Conservation (phyloP, 1,284 basidiomycete genomes). For the Ustilago curta region DNA sequence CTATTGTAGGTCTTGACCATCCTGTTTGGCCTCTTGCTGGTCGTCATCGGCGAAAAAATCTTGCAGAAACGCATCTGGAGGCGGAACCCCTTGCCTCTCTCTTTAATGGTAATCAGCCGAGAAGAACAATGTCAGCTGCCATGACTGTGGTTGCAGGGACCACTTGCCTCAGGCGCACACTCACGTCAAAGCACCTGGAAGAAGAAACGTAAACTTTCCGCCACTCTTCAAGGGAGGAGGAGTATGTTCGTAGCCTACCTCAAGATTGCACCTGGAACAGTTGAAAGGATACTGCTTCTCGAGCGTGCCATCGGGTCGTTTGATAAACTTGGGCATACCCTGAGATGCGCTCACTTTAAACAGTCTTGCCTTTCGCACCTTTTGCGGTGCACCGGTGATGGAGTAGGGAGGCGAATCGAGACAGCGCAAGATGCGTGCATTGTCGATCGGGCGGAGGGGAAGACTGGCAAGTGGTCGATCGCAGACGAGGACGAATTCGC, state of each 20-base stretch:
- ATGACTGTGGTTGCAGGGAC: neutral
- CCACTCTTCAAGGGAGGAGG: constrained; percentile 65
- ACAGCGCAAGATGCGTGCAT: constrained; percentile 54
- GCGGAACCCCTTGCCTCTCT: constrained; percentile 46
- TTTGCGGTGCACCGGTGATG: constrained; percentile 28
- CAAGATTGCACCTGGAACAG: constrained; percentile 60
- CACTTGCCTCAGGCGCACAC: constrained; percentile 7
- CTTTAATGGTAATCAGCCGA: constrained; percentile 7
- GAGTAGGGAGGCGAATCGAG: constrained; percentile 50
- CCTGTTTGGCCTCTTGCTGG: neutral
- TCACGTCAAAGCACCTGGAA: constrained; percentile 61
- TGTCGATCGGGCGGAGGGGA: constrained; percentile 58
- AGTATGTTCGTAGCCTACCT: constrained; percentile 64
- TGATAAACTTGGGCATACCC: constrained; percentile 38
- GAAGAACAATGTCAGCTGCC: constrained; percentile 9
- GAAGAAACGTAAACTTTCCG: constrained; percentile 60
- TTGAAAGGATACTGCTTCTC: constrained; percentile 63
- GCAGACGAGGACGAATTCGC: constrained; percentile 64
- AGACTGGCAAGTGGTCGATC: constrained; percentile 42
- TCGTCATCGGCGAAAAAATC: constrained; percentile 12
- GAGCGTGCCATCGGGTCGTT: constrained; percentile 44
- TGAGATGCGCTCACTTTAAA: constrained; percentile 65
- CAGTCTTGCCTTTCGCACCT: constrained; percentile 36
- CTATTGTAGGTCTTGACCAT: neutral
- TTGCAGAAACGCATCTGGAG: constrained; percentile 43